Conservation (phyloP, 2,329 filamentous ascomycete species). For the Fusarium sp. region DNA sequence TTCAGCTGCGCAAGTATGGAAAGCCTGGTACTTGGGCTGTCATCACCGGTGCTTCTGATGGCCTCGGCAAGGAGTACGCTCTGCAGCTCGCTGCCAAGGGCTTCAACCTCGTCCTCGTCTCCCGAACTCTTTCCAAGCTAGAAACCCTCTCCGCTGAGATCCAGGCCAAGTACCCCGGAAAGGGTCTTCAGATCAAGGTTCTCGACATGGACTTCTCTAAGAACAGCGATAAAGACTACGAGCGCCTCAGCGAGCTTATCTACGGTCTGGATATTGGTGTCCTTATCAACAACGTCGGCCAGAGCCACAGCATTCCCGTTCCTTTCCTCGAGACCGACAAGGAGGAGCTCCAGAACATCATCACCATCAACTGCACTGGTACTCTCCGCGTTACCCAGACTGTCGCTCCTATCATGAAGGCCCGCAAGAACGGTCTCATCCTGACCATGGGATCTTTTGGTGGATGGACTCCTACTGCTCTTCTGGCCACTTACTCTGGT, state of each 20-base stretch:
- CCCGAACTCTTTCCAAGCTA: conserved; percentile 94
- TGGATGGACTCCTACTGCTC: conserved; percentile 89
- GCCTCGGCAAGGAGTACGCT: conserved; percentile 96
- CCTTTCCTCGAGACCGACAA: conserved; percentile 83
- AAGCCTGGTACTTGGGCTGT: conserved; percentile 94
- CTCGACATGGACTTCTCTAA: conserved; percentile 92
- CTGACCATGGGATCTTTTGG: conserved; percentile 98
- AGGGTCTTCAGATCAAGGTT: conserved; percentile 75
- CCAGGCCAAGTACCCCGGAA: conserved; percentile 71
- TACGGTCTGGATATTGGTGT: conserved; percentile 83
- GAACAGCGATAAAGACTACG: conserved; percentile 84
- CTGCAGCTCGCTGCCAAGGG: conserved; percentile 89
- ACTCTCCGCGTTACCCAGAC: conserved; percentile 90
- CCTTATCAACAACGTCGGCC: conserved; percentile 95
- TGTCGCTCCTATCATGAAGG: conserved; percentile 84
- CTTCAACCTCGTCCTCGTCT: conserved; percentile 95
- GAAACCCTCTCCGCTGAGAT: conserved; percentile 81
- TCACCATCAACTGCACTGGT: conserved; percentile 93
- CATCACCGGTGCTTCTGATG: conserved; percentile 94
- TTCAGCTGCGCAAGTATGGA: conserved; percentile 87
- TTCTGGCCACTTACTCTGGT: conserved; percentile 94
- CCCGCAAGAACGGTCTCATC: conserved; percentile 87
- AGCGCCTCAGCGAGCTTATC: conserved; percentile 74
- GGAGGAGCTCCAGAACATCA: conserved; percentile 86
- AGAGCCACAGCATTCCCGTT: conserved; percentile 92